Percentiles rank a stretch among this genome's conserved stretches.
phyloP scores from a whole-genome alignment of 169 alveolate species.

The Plasmodium malariae region DNA sequence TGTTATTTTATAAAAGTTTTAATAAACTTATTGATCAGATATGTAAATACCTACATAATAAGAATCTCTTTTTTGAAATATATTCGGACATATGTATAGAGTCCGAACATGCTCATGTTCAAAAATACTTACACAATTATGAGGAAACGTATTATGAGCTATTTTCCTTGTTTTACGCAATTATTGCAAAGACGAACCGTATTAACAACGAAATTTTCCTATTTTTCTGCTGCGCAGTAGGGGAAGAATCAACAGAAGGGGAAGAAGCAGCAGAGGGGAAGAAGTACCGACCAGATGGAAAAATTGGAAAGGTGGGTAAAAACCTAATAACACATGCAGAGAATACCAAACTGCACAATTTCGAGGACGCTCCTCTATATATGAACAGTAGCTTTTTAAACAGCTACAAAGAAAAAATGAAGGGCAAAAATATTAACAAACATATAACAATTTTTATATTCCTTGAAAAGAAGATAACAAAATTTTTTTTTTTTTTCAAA shows the following conservation, averaged over 20 bases:
- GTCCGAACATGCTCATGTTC: no score
- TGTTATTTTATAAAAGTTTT: conserved; percentile 55
- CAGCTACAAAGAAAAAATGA: conserved; percentile 10
- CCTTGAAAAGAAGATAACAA: conserved; percentile 44
- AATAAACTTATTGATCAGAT: conserved; percentile 66
- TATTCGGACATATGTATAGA: not conserved
- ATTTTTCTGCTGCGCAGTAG: conserved; percentile 35
- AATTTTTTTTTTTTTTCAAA: conserved; percentile 52
- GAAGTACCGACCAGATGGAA: not conserved
- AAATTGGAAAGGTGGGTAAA: not conserved
- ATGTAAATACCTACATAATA: conserved; percentile 47
- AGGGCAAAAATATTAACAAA: conserved; percentile 43
- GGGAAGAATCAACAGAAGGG: not conserved
- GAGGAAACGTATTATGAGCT: conserved; percentile 41
- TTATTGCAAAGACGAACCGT: conserved; percentile 19
- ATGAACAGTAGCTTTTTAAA: conserved; percentile 18
- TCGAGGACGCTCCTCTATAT: not conserved
- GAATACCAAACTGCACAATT: not conserved
- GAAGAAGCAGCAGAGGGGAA: not conserved
- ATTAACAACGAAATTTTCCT: conserved; percentile 63
- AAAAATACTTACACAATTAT: conserved; percentile 17
- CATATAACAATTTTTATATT: conserved; percentile 51
- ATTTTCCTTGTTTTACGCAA: conserved; percentile 26
- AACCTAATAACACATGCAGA: not conserved
- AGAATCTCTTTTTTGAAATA: conserved; percentile 23